Evolutionary conservation across 2,329 filamentous ascomycete species (phyloP), one percentile per base, ranked within the genome.

Genomic region (Nemania sp.): DNA sequence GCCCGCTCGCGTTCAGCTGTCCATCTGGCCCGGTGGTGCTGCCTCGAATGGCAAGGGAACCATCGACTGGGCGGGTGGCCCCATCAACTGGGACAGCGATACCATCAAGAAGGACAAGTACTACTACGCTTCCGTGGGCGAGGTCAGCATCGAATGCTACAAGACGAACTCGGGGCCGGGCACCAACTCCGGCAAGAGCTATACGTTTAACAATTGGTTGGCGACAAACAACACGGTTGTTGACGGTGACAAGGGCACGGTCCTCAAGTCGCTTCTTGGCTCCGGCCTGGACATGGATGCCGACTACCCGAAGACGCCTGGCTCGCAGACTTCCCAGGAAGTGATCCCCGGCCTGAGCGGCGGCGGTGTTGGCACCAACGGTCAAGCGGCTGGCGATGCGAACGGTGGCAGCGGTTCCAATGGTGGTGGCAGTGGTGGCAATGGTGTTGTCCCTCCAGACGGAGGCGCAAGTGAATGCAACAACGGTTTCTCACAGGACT

Each of bases 1-100:
- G 0, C 95, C 95, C 3, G 79, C 93, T 15, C 91, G 94, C 68
- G 85, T 99, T 54, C 92, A 97, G 80, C 83, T 99, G 52, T 98
- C 95, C 15, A 87, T 99, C 72, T 99, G 95, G 95, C 95, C 95
- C 42, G 95, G 91, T 71, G 95, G 95, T 73, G 85, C 90, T 48
- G 78, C 86, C 10, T 83, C 82, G 72, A 97, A 97, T 75, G 89
- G 85, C 42, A 73, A 90, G 74, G 95, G 95, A 57, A 98, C 95
- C 35, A 85, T 97, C 66, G 82, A 88, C 55, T 99, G 95, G 95
- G 91, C 94, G 17, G 95, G 95, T 72, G 95, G 95, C 69, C 79
- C 84, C 54, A 94, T 99, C 65, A 84, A 96, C 81, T 99, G 95
- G 94, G 80, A 90, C 73, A 86, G 85, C 66, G 79, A 82, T 18